These are phyloP conservation scores for Botrytis pseudocinerea DNA, from an alignment of 2,329 filamentous ascomycete species.

Conservation along the genomic window DNA sequence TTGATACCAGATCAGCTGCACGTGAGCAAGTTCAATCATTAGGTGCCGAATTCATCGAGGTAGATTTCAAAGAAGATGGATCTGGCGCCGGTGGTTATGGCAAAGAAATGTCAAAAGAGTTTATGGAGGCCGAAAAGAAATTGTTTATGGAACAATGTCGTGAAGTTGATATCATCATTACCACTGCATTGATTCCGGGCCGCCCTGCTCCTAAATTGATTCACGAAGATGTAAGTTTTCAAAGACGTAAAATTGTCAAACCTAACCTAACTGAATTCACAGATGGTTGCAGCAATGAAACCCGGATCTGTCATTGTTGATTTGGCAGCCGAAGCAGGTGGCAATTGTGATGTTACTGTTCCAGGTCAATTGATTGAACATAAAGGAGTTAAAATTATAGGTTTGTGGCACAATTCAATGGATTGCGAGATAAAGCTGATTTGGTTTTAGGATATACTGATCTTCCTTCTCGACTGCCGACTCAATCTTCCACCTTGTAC, in stretches of 20 bases:
- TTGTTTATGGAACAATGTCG: constrained; percentile 83
- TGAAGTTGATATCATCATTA: constrained; percentile 91
- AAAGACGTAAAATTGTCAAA: constrained; percentile 45
- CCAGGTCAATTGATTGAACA: constrained; percentile 69
- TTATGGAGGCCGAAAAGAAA: constrained; percentile 91
- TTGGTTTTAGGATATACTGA: constrained; percentile 70
- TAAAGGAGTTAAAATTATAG: constrained; percentile 81
- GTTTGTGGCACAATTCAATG: constrained; percentile 46
- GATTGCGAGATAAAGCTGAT: background rate
- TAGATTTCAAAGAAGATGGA: constrained; percentile 81
- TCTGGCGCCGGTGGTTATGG: constrained; percentile 84
- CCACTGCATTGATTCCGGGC: constrained; percentile 87
- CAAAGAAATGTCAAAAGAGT: constrained; percentile 93
- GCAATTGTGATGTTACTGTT: constrained; percentile 81
- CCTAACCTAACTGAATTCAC: background rate
- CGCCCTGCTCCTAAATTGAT: constrained; percentile 81
- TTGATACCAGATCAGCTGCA: constrained; percentile 86
- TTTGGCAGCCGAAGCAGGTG: constrained; percentile 82
- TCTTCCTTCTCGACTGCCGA: constrained; percentile 80
- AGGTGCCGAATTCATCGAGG: constrained; percentile 86
- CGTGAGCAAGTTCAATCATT: constrained; percentile 88
- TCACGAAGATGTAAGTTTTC: constrained; percentile 58
- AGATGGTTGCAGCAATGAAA: constrained; percentile 68
- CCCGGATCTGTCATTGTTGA: constrained; percentile 88
- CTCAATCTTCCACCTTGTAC: constrained; percentile 86